Percentiles rank a stretch among this genome's conserved stretches.
Evolutionary conservation across 2,329 filamentous ascomycete species (phyloP).

Genomic region (Apiospora pterosperma): DNA sequence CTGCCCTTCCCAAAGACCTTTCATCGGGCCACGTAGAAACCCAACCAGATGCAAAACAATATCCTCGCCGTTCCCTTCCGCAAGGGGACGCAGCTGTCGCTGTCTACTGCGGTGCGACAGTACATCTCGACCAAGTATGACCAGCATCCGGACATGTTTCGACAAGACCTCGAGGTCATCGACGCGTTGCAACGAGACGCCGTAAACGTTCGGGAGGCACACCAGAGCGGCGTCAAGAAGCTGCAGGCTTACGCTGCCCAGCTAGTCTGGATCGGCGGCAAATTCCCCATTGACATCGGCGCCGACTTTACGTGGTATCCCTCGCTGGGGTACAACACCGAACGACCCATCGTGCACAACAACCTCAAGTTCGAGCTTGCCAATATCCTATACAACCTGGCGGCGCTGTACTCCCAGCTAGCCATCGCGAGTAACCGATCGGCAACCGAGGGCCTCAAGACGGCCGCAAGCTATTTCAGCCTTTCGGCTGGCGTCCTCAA

Average conservation of each 20-base stretch:
- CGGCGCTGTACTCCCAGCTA: constrained; percentile 89
- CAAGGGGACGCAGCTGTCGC: constrained; percentile 72
- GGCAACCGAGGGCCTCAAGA: constrained; percentile 78
- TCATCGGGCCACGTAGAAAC: neutral
- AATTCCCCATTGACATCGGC: constrained; percentile 95
- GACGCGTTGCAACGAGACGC: constrained; percentile 81
- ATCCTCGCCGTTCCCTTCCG: constrained; percentile 84
- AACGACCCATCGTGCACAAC: constrained; percentile 64
- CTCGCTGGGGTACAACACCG: constrained; percentile 83
- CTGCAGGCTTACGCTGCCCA: constrained; percentile 91
- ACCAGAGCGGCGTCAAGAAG: constrained; percentile 80
- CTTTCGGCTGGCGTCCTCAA: constrained; percentile 79
- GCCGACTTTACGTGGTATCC: constrained; percentile 97
- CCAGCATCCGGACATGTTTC: constrained; percentile 96
- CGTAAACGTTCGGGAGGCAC: constrained; percentile 84
- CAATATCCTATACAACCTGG: constrained; percentile 91
- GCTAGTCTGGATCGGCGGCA: constrained; percentile 87
- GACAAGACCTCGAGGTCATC: constrained; percentile 78
- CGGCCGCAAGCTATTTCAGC: constrained; percentile 86
- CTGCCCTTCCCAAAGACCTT: neutral
- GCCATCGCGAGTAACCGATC: constrained; percentile 76
- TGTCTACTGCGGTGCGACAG: constrained; percentile 80
- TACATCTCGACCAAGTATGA: constrained; percentile 99
- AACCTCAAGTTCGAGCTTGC: constrained; percentile 80
- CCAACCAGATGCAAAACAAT: constrained; percentile 33